Conservation (phyloP, 192 early-diverging fungal species). For the Spinellus fusiger region DNA sequence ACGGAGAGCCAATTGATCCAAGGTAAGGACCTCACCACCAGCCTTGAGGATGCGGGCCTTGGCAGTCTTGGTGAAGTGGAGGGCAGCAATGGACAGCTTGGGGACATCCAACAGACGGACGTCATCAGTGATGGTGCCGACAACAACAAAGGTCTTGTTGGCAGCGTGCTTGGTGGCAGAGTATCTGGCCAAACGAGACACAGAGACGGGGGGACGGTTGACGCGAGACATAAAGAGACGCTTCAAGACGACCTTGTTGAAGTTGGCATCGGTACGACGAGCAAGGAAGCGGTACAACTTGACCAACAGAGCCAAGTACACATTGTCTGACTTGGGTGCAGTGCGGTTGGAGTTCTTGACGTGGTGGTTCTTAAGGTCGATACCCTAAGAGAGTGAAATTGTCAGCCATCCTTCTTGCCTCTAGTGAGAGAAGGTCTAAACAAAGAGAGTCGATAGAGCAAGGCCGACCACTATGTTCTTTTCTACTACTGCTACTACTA, state of each 20-base stretch:
- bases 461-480: too few relatives aligned
- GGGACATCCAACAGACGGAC: slow-evolving; percentile 84
- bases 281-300: slow-evolving; percentile 99
- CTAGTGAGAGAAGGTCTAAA: too few relatives aligned
- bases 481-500: too few relatives aligned
- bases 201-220: slow-evolving; percentile 92
- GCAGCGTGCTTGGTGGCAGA: slow-evolving; percentile 60
- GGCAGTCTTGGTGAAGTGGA: slow-evolving; percentile 92
- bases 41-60: slow-evolving; percentile 97
- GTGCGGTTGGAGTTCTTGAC: slow-evolving; percentile 88
- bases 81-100: slow-evolving; percentile 94
- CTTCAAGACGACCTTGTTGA: slow-evolving; percentile 99
- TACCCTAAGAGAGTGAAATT: too few relatives aligned
- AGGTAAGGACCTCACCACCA: slow-evolving; percentile 96
- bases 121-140: slow-evolving; percentile 98
- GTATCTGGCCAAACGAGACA: slow-evolving; percentile 83
- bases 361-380: slow-evolving; percentile 99
- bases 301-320: slow-evolving; percentile 97
- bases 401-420: too few relatives aligned
- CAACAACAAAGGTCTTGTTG: slow-evolving; percentile 90
- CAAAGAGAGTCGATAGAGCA: too few relatives aligned
- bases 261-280: slow-evolving; percentile 95
- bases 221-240: slow-evolving; percentile 97
- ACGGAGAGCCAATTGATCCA: slow-evolving; percentile 98
- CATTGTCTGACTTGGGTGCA: slow-evolving; percentile 89